Percentiles rank a stretch among this genome's conserved stretches.
Conservation (phyloP, 169 alveolate genomes). For the Eimeria acervulina region DNA sequence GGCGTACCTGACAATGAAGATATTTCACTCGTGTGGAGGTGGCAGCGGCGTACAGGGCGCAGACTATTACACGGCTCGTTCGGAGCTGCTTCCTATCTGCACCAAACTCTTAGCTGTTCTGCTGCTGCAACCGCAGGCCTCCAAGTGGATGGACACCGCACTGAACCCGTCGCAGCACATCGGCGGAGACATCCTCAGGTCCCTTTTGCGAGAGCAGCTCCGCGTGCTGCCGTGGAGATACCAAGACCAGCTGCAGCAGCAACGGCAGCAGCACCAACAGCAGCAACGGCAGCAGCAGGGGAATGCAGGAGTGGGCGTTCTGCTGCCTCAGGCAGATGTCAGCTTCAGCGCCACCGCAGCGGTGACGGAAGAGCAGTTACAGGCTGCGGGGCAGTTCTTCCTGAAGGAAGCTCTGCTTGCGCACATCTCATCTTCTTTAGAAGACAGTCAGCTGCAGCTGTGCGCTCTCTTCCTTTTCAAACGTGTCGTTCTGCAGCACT, state of each 20-base stretch:
- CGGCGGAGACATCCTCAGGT: slow-evolving; percentile 73
- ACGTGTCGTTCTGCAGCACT: slow-evolving; percentile 79
- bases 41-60: neutral
- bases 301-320: neutral
- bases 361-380: slow-evolving; percentile 64
- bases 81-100: slow-evolving; percentile 72
- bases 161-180: slow-evolving; percentile 71
- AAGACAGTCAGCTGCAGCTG: slow-evolving; percentile 77
- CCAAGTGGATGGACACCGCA: slow-evolving; percentile 79
- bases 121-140: slow-evolving; percentile 79
- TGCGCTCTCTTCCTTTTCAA: slow-evolving; percentile 81
- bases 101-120: slow-evolving; percentile 73
- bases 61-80: slow-evolving; percentile 40
- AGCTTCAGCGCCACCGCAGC: slow-evolving; percentile 27
- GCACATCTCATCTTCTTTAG: slow-evolving; percentile 79
- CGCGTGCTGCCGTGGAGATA: slow-evolving; percentile 66
- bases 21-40: slow-evolving; percentile 71
- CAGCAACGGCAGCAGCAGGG: slow-evolving; percentile 17
- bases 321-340: slow-evolving; percentile 2
- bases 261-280: slow-evolving; percentile 7
- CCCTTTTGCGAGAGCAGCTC: slow-evolving; percentile 73
- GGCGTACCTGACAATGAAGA: slow-evolving; percentile 68
- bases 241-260: slow-evolving; percentile 51
- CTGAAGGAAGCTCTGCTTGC: slow-evolving; percentile 82
- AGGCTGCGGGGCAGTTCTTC: slow-evolving; percentile 62